Evolutionary conservation across 805 yeast genomes (phyloP).

Genomic region (Kodamaea sagamina): DNA sequence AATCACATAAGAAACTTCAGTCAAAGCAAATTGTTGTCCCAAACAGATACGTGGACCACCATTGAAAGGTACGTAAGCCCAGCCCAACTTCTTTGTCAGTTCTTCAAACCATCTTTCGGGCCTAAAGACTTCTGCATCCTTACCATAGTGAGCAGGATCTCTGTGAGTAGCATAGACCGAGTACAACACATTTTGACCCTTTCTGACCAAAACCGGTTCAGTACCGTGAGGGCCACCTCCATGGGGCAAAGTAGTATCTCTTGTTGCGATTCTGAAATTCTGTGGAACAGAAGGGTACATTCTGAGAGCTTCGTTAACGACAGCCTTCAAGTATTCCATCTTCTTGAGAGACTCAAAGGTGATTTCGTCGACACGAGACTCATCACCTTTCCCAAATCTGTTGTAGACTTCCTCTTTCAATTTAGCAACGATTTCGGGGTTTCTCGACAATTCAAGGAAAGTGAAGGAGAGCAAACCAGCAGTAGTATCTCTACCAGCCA

Average conservation of each 20-base stretch:
- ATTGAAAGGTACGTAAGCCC: constrained; percentile 40
- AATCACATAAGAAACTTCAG: constrained; percentile 36
- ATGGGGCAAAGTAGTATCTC: constrained; percentile 49
- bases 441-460: constrained; percentile 46
- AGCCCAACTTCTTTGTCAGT: constrained; percentile 30
- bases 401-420: constrained; percentile 39
- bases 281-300: constrained; percentile 54
- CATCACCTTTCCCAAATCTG: constrained; percentile 36
- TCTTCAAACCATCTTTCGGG: constrained; percentile 42
- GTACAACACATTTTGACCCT: constrained; percentile 26
- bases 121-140: constrained; percentile 35
- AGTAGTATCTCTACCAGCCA: constrained; percentile 60
- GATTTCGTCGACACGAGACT: constrained; percentile 36
- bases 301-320: constrained; percentile 51
- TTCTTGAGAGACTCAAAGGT: constrained; percentile 52
- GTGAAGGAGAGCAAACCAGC: constrained; percentile 51
- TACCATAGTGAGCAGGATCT: constrained; percentile 27
- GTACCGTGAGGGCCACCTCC: constrained; percentile 46
- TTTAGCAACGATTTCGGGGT: constrained; percentile 38
- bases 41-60: constrained; percentile 43
- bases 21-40: constrained; percentile 43
- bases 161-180: constrained; percentile 25
- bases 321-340: constrained; percentile 48
- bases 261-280: constrained; percentile 48
- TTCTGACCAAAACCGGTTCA: constrained; percentile 26